Evolutionary conservation across 352 stramenopile species (phyloP).

Genomic region (Globisporangium emineosum): DNA sequence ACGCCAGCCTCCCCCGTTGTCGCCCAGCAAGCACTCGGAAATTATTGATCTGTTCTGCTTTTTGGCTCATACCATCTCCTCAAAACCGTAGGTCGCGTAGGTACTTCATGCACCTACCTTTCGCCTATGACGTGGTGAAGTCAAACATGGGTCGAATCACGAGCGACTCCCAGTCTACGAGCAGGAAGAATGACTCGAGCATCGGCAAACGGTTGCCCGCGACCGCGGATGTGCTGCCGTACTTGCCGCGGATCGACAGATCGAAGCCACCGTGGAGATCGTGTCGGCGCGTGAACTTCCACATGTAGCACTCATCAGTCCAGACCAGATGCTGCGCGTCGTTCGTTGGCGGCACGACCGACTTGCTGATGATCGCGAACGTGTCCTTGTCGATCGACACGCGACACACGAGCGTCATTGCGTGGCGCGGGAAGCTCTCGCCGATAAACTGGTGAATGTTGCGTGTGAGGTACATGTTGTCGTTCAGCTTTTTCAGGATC

Average conservation of each 20-base stretch:
- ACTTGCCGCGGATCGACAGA: conserved; percentile 73
- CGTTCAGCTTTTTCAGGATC: conserved; percentile 83
- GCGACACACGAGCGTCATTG: conserved; percentile 78
- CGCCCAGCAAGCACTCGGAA: not conserved
- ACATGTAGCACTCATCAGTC: conserved; percentile 87
- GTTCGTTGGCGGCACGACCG: conserved; percentile 70
- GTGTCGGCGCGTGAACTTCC: conserved; percentile 61
- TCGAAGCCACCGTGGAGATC: conserved; percentile 66
- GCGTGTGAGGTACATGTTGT: conserved; percentile 83
- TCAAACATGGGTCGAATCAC: conserved; percentile 79
- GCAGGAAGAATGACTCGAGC: conserved; percentile 84
- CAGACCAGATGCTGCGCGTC: conserved; percentile 85
- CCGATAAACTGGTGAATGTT: conserved; percentile 88
- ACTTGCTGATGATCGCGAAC: conserved; percentile 82
- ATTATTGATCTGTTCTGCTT: not conserved
- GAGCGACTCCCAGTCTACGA: conserved; percentile 84
- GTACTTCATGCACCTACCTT: not conserved
- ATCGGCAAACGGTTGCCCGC: conserved; percentile 79
- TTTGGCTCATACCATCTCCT: conserved; percentile 1
- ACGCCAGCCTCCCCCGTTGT: not conserved
- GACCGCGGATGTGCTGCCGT: conserved; percentile 79
- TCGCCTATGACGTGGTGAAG: conserved; percentile 36
- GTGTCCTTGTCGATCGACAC: conserved; percentile 83
- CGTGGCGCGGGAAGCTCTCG: conserved; percentile 81
- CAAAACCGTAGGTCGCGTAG: not conserved